These are phyloP conservation scores for Cercospora sesami DNA, from an alignment of 2,329 filamentous ascomycete genomes.

Conservation along the genomic window DNA sequence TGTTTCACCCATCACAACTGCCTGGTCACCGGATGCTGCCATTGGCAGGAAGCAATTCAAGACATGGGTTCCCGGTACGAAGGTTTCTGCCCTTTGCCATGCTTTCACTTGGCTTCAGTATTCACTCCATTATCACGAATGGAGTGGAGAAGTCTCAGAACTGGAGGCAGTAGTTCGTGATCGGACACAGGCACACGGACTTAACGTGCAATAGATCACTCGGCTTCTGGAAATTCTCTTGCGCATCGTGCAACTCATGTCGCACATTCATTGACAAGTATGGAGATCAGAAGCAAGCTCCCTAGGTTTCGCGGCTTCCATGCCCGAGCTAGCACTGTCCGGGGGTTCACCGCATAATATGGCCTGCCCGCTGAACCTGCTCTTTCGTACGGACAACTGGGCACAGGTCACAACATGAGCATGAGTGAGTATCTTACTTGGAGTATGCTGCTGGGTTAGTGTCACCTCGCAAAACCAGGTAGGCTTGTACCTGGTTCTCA, in stretches of 20 bases:
- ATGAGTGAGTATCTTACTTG: conserved; percentile 1
- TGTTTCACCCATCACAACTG: conserved; percentile 6
- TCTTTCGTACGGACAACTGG: not conserved
- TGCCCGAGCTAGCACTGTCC: conserved; percentile 1
- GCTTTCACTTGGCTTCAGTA: conserved; percentile 3
- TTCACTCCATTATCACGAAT: not conserved
- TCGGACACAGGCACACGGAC: not conserved
- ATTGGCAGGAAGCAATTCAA: conserved; percentile 7
- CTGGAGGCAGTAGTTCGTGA: not conserved
- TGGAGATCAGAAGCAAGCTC: not conserved
- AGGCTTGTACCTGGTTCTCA: conserved; percentile 14
- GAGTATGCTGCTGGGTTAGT: conserved; percentile 18
- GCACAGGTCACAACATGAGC: conserved; percentile 25
- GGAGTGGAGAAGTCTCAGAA: not conserved
- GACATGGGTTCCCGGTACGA: conserved; percentile 14
- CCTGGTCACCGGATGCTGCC: not conserved
- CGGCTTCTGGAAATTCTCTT: not conserved
- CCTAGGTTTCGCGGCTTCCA: not conserved
- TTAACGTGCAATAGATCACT: not conserved
- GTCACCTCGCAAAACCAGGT: conserved; percentile 1
- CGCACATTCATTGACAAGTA: not conserved
- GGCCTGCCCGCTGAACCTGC: conserved; percentile 17
- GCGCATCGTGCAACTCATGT: not conserved
- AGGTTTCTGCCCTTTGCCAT: conserved; percentile 16
- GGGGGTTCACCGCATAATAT: conserved; percentile 14